A percentile compares a stretch with the other conserved stretches of the same genome.
phyloP scores from a whole-genome alignment of 345 rosid genomes.

The Rhizophora apiculata region DNA sequence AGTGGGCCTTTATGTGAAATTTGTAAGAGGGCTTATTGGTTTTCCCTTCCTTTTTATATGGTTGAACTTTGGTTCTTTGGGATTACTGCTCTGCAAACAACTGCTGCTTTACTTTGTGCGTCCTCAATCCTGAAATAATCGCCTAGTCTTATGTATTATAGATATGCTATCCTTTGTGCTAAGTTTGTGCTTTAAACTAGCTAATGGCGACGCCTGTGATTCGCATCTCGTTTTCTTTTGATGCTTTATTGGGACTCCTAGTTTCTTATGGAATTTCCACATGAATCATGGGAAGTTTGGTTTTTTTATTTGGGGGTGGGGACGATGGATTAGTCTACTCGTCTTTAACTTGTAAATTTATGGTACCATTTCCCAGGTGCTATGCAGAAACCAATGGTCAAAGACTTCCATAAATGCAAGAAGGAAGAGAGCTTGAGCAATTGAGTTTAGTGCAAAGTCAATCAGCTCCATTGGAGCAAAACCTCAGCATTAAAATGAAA shows the following conservation, averaged over 20 bases:
- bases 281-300: too few relatives aligned
- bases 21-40: not conserved
- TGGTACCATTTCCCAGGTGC: too few relatives aligned
- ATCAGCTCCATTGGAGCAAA: too few relatives aligned
- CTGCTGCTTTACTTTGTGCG: not conserved
- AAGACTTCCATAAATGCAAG: too few relatives aligned
- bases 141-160: not conserved
- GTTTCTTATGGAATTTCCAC: too few relatives aligned
- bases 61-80: slow-evolving; percentile 1
- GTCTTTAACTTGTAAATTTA: too few relatives aligned
- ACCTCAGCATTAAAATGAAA: too few relatives aligned
- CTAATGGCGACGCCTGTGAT: not conserved
- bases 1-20: slow-evolving; percentile 23
- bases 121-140: not conserved
- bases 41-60: not conserved
- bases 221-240: not conserved
- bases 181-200: not conserved
- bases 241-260: not conserved
- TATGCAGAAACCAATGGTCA: too few relatives aligned
- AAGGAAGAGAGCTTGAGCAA: too few relatives aligned
- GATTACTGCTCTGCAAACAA: not conserved
- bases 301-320: too few relatives aligned
- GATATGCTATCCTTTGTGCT: not conserved
- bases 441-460: too few relatives aligned
- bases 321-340: too few relatives aligned